phyloP scores from a whole-genome alignment of 352 stramenopile genomes.

The Stramenopiles sp. region DNA sequence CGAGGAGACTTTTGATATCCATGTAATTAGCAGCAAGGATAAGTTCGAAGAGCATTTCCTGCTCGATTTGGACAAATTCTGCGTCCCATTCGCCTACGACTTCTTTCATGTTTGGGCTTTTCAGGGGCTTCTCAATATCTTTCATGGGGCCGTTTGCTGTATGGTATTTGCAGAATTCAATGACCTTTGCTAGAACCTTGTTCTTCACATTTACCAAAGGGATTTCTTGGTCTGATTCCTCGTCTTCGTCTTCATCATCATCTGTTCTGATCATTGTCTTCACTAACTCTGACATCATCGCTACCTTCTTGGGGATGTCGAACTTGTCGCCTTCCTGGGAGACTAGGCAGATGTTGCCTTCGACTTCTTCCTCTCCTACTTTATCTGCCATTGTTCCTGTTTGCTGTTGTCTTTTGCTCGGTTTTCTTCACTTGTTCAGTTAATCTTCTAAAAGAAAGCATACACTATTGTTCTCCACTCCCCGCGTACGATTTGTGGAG shows the following conservation, averaged over 20 bases:
- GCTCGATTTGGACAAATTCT: constrained; percentile 96
- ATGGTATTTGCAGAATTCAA: constrained; percentile 86
- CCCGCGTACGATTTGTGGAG: too few species aligned
- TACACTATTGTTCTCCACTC: too few species aligned
- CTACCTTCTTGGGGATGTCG: constrained; percentile 70
- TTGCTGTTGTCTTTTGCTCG: too few species aligned
- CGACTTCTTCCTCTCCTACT: too few species aligned
- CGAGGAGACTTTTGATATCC: constrained; percentile 90
- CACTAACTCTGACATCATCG: constrained; percentile 88
- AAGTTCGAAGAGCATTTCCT: constrained; percentile 98
- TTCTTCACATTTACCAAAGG: constrained; percentile 92
- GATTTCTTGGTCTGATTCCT: constrained; percentile 85
- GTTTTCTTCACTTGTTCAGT: too few species aligned
- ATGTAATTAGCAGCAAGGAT: constrained; percentile 99
- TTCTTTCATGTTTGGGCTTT: constrained; percentile 90
- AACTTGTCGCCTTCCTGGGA: constrained; percentile 92
- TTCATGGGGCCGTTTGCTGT: constrained; percentile 78
- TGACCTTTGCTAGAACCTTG: constrained; percentile 83
- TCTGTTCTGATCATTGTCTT: constrained; percentile 71
- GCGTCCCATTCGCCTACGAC: constrained; percentile 98
- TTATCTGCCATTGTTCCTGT: too few species aligned
- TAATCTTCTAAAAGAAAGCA: too few species aligned
- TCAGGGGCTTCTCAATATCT: constrained; percentile 98
- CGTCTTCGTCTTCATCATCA: constrained; percentile 67
- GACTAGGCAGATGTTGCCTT: too few species aligned